These are phyloP conservation scores for Suillus tomentosus DNA, from an alignment of 768 basidiomycete species.

Conservation along the genomic window DNA sequence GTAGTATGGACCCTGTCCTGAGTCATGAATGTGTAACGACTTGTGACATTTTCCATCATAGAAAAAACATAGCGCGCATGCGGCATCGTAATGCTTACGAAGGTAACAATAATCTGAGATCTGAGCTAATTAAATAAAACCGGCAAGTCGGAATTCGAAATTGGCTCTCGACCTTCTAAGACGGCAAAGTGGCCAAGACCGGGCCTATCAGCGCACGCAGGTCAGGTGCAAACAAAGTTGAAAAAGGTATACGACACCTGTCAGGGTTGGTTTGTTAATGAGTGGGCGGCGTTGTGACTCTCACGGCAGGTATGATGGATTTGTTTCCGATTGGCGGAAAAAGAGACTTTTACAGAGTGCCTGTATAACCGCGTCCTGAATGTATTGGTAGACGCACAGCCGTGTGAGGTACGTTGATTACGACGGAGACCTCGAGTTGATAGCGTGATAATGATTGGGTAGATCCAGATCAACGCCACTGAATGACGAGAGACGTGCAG, in stretches of 20 bases:
- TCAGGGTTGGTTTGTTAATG: not conserved
- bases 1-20: not conserved
- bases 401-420: not conserved
- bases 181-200: not conserved
- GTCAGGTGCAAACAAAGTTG: not conserved
- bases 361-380: not conserved
- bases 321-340: not conserved
- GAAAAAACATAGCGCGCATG: slow-evolving; percentile 4
- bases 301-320: not conserved
- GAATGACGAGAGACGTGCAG: not conserved
- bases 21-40: not conserved
- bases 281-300: not conserved
- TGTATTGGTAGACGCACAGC: not conserved
- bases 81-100: not conserved
- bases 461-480: not conserved
- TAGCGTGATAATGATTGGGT: not conserved
- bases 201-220: not conserved
- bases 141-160: slow-evolving; percentile 8
- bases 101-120: slow-evolving; percentile 3
- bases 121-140: not conserved
- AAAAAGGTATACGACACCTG: not conserved
- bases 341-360: not conserved
- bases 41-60: not conserved
- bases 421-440: not conserved
- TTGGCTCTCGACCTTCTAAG: not conserved